Base-by-base conservation (phyloP, 306 rosid genomes). In the Heteromeles arbutifolia region DNA sequence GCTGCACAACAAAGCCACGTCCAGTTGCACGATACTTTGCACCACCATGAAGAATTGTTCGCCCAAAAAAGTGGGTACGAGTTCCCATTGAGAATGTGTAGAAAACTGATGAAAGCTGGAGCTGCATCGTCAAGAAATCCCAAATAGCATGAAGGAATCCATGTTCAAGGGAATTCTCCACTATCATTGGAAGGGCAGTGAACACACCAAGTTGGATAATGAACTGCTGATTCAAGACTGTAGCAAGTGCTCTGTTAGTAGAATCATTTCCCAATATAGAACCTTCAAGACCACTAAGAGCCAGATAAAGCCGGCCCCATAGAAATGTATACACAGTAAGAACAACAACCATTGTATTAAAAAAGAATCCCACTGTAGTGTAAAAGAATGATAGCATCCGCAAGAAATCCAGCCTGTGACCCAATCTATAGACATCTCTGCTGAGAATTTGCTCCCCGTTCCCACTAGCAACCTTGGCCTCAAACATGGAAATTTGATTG, bases 401-500 rank as follows among this genome's bases (percentile, higher is more conserved):
- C 77, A 91, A 85, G 78, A 93, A 93, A 78, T 93, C 97, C 24
- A 93, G 85, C 82, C 93, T 85, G 29, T 93, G 96, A 64, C 98
- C 97, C 84, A 93, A 82, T 82, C 97, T 83, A 74, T 91, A 91
- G 13, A 93, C 85, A 81, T 93, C 98, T 77, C 98, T 84, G 81
- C 95, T 89, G 21, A 90, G 86, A 26, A 89, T 81, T 85, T 93
- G 97, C 70, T 93, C 98, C 66, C 98, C 98, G 31, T 93, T 93
- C 67, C 98, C 97, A 86, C 97, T 88, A 15, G 98, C 87, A 78
- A 93, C 96, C 85, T 93, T 93, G 52, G 96, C 98, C 85, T 93
- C 97, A 85, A 93, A 93, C 96, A 93, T 88, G 73, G 97, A 88
- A 53, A 93, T 74, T 77, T 93, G 98, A 73, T 93, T 93, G 73